Percentiles rank a stretch among this genome's conserved stretches.
These are phyloP conservation scores for Pelargonium myrrhifolium DNA, from an alignment of 441 rosid genomes.

Conservation along the genomic window DNA sequence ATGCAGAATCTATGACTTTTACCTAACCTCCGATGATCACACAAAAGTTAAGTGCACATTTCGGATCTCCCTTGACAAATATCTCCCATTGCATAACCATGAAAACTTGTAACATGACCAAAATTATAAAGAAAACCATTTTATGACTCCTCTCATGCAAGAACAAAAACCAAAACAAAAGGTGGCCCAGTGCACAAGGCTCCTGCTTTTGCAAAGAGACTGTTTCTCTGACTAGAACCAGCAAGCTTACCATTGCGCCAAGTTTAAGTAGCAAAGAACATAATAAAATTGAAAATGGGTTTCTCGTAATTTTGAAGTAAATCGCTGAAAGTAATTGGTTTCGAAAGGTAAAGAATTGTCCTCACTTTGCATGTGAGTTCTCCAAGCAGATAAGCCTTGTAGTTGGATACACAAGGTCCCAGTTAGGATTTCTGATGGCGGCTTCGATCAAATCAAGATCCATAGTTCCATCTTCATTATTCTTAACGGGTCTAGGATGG, in stretches of 20 bases:
- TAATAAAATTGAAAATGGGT: background rate
- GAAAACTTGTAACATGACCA: background rate
- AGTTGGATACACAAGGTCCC: conserved; percentile 67
- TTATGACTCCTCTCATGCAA: background rate
- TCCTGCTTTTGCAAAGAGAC: no score
- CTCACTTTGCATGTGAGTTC: conserved; percentile 91
- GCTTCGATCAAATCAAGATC: conserved; percentile 63
- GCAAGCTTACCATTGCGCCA: no score
- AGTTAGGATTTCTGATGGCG: conserved; percentile 58
- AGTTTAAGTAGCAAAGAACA: background rate
- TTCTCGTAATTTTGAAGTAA: background rate
- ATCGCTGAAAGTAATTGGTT: background rate
- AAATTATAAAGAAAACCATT: background rate
- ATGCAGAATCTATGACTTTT: no score
- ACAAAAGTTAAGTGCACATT: background rate
- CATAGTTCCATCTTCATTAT: conserved; percentile 79
- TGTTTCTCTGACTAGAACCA: no score
- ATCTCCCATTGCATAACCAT: background rate
- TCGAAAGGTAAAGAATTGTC: background rate
- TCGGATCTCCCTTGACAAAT: background rate
- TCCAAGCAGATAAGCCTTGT: conserved; percentile 92
- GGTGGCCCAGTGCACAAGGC: no score
- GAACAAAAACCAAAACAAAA: background rate
- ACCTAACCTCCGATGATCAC: no score
- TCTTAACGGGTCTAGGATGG: conserved; percentile 73